Base-by-base conservation (phyloP, 1,139 yeast genomes). In the Debaryomycetaceae sp. region DNA sequence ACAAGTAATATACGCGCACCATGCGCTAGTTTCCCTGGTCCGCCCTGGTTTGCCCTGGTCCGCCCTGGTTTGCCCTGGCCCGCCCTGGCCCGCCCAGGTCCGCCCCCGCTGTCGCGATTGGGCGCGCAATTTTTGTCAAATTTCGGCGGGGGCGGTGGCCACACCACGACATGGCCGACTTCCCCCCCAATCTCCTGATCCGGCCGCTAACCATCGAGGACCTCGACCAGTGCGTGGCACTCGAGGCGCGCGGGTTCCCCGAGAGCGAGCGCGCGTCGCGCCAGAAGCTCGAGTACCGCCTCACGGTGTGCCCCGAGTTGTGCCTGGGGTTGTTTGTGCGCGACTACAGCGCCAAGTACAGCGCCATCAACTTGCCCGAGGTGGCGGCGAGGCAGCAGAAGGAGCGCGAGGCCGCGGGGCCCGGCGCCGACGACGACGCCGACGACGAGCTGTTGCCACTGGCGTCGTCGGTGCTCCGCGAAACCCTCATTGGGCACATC, bases 301-400 rank as follows among this genome's bases (percentile, higher is more conserved):
- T 91, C 42, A 70, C 72, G 3, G 76, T 67, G 3, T 88, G 96
- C 53, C 97, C 97, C 8, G 98, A 91, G 54, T 71, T 91, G 39
- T 79, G 93, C 43, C 77, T 89, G 4, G 97, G 97, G 2, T 67
- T 91, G 37, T 89, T 89, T 48, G 66, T 83, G 31, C 72, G 96
- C 51, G 78, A 77, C 36, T 84, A 79, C 55, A 57, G 51, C 18
- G 52, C 57, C 43, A 58, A 54, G 47, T 68, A 57, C 51, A 66
- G 58, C 42, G 64, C 68, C 23, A 60, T 66, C 40, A 69, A 68
- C 44, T 55, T 65, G 42, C 72, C 73, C 2, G 61, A 58, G 18
- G 66, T 62, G 8, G 71, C 72, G 11, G 60, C 57, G 15, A 44
- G 44, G 34, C 51, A 63, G 36, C 59, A 56, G 30, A 44, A 48